Evolutionary conservation across 306 rosid species (phyloP).

Genomic region (Trifolium fragiferum): DNA sequence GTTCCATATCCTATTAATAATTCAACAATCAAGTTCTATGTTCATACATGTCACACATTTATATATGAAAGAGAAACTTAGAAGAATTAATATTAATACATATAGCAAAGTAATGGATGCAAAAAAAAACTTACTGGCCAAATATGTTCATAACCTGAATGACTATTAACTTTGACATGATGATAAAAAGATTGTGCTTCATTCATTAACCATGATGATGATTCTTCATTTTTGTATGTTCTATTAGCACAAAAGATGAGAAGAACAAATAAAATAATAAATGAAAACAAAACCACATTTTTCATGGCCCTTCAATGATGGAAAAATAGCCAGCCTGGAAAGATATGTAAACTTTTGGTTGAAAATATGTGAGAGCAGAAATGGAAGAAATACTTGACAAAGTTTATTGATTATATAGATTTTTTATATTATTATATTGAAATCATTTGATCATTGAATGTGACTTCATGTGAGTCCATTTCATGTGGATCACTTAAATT

Average conservation of each 20-base stretch:
- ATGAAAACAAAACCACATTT: constrained; percentile 28
- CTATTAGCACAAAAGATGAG: constrained; percentile 47
- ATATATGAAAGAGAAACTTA: too few species aligned
- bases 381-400: background rate
- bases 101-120: background rate
- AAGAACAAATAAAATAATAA: constrained; percentile 7
- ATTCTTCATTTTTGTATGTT: background rate
- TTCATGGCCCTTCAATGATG: constrained; percentile 29
- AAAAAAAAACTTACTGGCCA: constrained; percentile 77
- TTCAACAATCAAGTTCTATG: background rate
- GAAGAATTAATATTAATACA: too few species aligned
- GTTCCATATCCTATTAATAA: constrained; percentile 62
- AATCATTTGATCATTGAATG: background rate
- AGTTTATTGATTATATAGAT: background rate
- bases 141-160: constrained; percentile 59
- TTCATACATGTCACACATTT: too few species aligned
- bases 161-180: constrained; percentile 54
- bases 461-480: background rate
- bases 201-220: constrained; percentile 10
- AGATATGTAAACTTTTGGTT: background rate
- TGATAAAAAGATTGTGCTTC: constrained; percentile 43
- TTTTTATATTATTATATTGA: background rate
- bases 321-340: constrained; percentile 29
- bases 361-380: background rate
- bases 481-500: background rate